Evolutionary conservation across 371 early-diverging fungal genomes (phyloP).

Genomic region (Entomophthora muscae): DNA sequence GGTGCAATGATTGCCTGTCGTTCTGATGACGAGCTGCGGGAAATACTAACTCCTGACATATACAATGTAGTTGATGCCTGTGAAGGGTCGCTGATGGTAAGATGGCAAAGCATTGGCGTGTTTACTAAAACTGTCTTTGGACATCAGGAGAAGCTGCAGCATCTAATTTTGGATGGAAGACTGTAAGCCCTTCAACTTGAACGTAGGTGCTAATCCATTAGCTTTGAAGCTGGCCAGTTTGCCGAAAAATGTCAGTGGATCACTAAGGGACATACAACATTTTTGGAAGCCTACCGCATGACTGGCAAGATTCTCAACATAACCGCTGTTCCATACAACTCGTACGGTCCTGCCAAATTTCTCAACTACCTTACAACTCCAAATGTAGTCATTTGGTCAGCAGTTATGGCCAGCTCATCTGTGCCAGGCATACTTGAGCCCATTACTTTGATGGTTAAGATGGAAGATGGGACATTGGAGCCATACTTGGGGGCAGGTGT

Average conservation of each 20-base stretch:
- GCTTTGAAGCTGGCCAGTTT: constrained; percentile 59
- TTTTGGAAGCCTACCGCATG: constrained; percentile 69
- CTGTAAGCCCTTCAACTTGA: no score
- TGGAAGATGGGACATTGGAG: no score
- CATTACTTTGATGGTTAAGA: no score
- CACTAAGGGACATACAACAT: constrained; percentile 69
- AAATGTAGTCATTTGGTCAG: constrained; percentile 73
- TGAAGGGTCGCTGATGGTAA: constrained; percentile 32
- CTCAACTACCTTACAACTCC: constrained; percentile 82
- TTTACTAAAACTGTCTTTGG: no score
- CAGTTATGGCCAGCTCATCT: constrained; percentile 46
- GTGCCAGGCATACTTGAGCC: constrained; percentile 61
- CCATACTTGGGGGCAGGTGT: no score
- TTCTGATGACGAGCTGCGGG: no score
- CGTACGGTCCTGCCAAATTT: constrained; percentile 55
- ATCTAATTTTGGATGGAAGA: no score
- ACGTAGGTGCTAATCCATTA: constrained; percentile 11
- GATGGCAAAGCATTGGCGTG: no score
- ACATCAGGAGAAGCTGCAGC: no score
- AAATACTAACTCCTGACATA: constrained; percentile 42
- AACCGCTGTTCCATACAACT: no score
- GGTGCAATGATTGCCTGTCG: constrained; percentile 30
- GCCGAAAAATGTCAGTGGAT: constrained; percentile 48
- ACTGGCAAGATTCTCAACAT: constrained; percentile 79
- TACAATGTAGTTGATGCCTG: constrained; percentile 34